Evolutionary conservation across 306 rosid species (phyloP).

Genomic region (Psophocarpus tetragonolobus): DNA sequence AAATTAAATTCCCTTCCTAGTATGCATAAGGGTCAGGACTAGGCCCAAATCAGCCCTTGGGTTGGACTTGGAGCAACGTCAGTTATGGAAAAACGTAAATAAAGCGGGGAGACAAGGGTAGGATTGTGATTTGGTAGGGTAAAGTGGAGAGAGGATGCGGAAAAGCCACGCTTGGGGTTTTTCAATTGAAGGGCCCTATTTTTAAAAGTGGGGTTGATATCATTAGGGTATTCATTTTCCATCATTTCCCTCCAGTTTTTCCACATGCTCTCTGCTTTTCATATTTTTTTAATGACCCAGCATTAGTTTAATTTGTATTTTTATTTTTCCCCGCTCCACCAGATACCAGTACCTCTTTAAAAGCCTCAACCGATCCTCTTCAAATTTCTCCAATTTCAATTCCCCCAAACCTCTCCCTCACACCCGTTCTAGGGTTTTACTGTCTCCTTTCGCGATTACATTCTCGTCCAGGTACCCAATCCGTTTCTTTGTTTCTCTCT

Average conservation of each 20-base stretch:
- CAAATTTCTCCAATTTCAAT: constrained; percentile 7
- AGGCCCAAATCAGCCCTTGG: too few relatives aligned
- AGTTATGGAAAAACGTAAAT: neutral
- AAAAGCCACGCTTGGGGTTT: constrained; percentile 23
- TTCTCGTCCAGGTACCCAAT: constrained; percentile 31
- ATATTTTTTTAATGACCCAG: neutral
- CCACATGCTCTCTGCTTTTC: constrained; percentile 27
- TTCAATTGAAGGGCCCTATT: constrained; percentile 12
- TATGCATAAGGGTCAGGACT: too few relatives aligned
- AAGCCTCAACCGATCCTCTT: constrained; percentile 1
- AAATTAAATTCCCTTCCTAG: too few relatives aligned
- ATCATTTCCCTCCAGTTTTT: constrained; percentile 48
- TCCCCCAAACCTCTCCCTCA: neutral
- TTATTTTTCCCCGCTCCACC: constrained; percentile 30
- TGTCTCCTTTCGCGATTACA: neutral
- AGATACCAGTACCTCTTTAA: constrained; percentile 6
- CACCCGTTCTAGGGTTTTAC: constrained; percentile 38
- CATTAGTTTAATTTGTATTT: constrained; percentile 25
- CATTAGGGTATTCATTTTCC: neutral
- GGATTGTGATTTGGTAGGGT: neutral
- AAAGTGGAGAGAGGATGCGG: constrained; percentile 5
- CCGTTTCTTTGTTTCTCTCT: neutral
- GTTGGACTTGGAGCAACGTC: too few relatives aligned
- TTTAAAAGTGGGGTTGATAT: neutral
- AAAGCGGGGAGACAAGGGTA: neutral